Evolutionary conservation across 371 early-diverging fungal genomes (phyloP), one percentile per base, ranked within the genome.

Genomic region (Blastocladiella emersonii): DNA sequence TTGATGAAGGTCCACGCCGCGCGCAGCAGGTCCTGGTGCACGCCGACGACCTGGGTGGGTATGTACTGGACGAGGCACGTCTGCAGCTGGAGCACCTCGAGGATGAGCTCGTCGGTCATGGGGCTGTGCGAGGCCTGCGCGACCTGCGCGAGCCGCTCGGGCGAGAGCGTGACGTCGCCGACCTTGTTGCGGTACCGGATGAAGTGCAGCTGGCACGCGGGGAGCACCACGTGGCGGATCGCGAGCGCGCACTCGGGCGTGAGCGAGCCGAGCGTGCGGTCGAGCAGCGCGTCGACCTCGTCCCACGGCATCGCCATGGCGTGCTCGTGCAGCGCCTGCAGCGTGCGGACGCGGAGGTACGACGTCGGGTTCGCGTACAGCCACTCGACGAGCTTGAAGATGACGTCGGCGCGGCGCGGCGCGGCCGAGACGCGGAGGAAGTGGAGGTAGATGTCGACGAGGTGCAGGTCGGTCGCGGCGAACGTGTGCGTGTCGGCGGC

Each of bases 1-100:
- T 90, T 88, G 51, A 91, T 72, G 65, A 88, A 87, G 56, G 82
- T 84, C 95, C 95, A 98, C 0, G 90, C 95, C 75, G 91, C 93
- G 65, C 91, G 92, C 70, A 95, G 92, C 5, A 97, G 84, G 63
- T 93, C 91, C 12, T 12, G 12, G 36, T 30, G 25, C 17, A 15
- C 30, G 17, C 36, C 8, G 0, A 39, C 17, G 12, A 59, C 4
- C 30, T 59, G 60, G 15, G 13, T 17, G 27, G 60, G 60, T 4
- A 19, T 43, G 36, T 34, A 39, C 10, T 59, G 25, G 45, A 43
- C 39, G 15, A 39, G 30, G 39, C 34, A 41, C 21, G 17, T 19
- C 12, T 10, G 57, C 10, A 56, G 23, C 23, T 37, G 57, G 19
- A 56, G 23, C 5, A 56, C 19, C 21, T 37, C 35, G 3, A 35